Base-by-base conservation (phyloP, 2,329 filamentous ascomycete genomes). In the Fusarium sp. region DNA sequence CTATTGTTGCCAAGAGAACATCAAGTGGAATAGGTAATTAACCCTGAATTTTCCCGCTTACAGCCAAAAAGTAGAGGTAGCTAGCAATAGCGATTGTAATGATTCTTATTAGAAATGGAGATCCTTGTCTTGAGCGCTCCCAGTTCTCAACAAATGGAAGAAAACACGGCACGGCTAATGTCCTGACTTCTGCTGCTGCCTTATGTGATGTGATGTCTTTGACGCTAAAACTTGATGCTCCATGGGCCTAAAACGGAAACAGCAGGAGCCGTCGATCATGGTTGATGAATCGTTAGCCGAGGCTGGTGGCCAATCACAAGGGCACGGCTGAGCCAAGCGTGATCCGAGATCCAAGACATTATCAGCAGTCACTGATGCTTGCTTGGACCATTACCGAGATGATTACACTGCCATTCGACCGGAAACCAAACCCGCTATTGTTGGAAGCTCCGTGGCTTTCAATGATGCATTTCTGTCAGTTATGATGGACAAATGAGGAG, bases 401-500 rank as follows among this genome's bases (percentile, higher is more conserved):
- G 27, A 46, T 67, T 63, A 39, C 41, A 32, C 44, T 41, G 44
- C 37, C 56, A 62, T 62, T 57, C 55, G 66, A 45, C 62, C 56
- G 62, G 45, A 62, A 53, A 50, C 46, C 39, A 49, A 49, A 23
- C 37, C 66, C 52, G 65, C 52, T n/a, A 40, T 63, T 49, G 44
- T 17, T 47, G 60, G 46, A 63, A 49, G 46, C 49, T 63, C 39
- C 45, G 39, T 46, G 55, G 56, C 52, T 59, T 54, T 51, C 40
- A 32, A 45, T 40, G 33, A 54, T 56, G 60, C 68, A 72, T 62
- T 59, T 67, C 65, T 65, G 57, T 70, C 71, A 67, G 47, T 59
- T 61, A 20, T 62, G 64, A 69, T 60, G 57, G 65, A 49, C 71
- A 71, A 73, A 72, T 73, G 56, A 68, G 63, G 53, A 41, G 39